Evolutionary conservation across 345 rosid genomes (phyloP).

Genomic region (Syzygium oleosum): DNA sequence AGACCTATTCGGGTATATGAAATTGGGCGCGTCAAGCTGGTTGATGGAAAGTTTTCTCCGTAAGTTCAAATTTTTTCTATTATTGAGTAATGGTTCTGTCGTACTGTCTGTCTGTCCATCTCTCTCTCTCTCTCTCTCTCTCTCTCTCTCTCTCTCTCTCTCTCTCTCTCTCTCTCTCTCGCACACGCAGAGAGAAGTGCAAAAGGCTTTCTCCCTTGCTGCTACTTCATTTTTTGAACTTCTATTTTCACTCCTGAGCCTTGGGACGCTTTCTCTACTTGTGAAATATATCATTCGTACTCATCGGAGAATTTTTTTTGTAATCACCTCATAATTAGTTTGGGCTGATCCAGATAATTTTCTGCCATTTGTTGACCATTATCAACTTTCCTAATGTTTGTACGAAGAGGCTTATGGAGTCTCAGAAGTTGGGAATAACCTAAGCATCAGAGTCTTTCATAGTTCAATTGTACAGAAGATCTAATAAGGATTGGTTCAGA

Average conservation of each 20-base stretch:
- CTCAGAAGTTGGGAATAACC: background rate
- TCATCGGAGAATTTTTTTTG: background rate
- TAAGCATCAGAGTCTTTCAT: background rate
- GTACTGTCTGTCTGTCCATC: too few species aligned
- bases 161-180: background rate
- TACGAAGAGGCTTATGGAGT: background rate
- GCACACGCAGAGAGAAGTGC: background rate
- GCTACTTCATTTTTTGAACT: background rate
- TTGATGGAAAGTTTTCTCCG: conserved; percentile 99
- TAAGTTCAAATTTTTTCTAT: conserved; percentile 30
- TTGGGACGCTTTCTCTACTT: background rate
- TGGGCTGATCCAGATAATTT: background rate
- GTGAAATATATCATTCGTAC: background rate
- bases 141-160: background rate
- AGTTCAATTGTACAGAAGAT: background rate
- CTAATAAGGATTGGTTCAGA: background rate
- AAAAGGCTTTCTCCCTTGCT: background rate
- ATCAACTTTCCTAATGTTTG: background rate
- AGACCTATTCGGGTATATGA: conserved; percentile 76
- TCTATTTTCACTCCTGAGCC: background rate
- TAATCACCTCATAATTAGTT: background rate
- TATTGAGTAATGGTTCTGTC: background rate
- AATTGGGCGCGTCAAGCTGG: conserved; percentile 85
- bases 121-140: background rate
- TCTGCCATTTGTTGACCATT: background rate